Evolutionary conservation across 192 early-diverging fungal genomes (phyloP), one percentile per base, ranked within the genome.

Genomic region (Rhizoclosmatium sp.): DNA sequence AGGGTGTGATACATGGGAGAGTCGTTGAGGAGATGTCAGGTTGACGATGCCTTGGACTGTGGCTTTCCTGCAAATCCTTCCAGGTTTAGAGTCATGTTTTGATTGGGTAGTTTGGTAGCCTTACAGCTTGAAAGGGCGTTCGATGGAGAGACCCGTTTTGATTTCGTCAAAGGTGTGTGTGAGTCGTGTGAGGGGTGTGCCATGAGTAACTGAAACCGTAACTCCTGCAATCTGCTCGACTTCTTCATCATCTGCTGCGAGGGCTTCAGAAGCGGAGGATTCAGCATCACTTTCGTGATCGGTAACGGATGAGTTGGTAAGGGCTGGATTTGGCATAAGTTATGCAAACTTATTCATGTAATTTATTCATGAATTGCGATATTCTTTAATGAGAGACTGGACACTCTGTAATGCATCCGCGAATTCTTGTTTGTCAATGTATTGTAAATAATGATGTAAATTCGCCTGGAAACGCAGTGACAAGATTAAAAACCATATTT

Each of bases 341-440:
- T 31, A 31, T 31, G 31, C 31, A 31, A 31, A 31, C 31, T 31
- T 31, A 31, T 31, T 31, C 31, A 31, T 31, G 31, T 31, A 31
- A 31, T 31, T 31, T 31, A 31, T 31, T 31, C 31, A 31, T 31
- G 31, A 31, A 31, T 31, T 31, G 31, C 45, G n/a, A 45, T 59
- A 72, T 23, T 72, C 70, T 31, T 54, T 7, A 58, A 72, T 72
- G 7, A 72, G 39, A 7, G 47, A 58, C 9, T 54, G n/a, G 14
- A 72, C 70, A 51, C 44, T 48, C 48, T 54, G 49, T 19, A 72
- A 60, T 3, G 75, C 76, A 5, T 10, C 7, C 12, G 71, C 42
- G 79, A 90, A 89, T 47, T 89, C 87, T 10, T 42, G 59, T 45
- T 56, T 46, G 12, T 90, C 89, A 66, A 90, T 88, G 75, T 84